Base-by-base conservation (phyloP, 2,329 filamentous ascomycete genomes). In the Diaporthe velutina region DNA sequence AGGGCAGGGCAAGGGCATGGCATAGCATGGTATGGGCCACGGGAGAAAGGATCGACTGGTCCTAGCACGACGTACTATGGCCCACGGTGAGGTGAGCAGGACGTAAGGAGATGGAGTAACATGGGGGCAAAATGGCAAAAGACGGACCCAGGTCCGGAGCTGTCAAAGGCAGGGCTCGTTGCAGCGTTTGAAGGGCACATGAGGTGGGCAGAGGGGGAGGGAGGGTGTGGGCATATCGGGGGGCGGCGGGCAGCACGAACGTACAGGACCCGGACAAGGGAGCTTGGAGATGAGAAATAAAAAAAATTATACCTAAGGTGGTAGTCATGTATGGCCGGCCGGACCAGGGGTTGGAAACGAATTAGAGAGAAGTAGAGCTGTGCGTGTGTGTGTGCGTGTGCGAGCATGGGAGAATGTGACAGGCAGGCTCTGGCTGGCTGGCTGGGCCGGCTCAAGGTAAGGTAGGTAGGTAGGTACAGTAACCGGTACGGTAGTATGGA, bases 71-170 rank as follows among this genome's bases (percentile, higher is more conserved):
- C 77, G 72, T 70, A 54, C 64, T 40, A 68, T 68, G 64, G 64
- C 33, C 64, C 64, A 68, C 45, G 48, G 68, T 64, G 58, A 70
- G 68, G 38, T 54, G 70, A 57, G 54, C 52, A 73, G 71, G 50
- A 77, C 72, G 73, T 70, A 75, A 73, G 55, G 57, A 28, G 64
- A 68, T 68, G 64, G 64, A 68, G 64, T 68, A 64, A 57, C 70
- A 78, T 71, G 76, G 76, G 57, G 45, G 58, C 68, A 71, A 61
- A 61, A 68, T 54, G 75, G 79, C 78, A 74, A 64, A 76, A 76
- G 58, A 66, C 61, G 73, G 75, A 75, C 72, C 70, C 74, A 74
- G 70, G 76, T 58, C 74, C 64, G 76, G 77, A 78, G 78, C 78
- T 54, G 77, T 79, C 76, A 77, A 78, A 72, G 75, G 76, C 73